Base-by-base conservation (phyloP, 441 rosid species). In the Cnidoscolus chayamansa region DNA sequence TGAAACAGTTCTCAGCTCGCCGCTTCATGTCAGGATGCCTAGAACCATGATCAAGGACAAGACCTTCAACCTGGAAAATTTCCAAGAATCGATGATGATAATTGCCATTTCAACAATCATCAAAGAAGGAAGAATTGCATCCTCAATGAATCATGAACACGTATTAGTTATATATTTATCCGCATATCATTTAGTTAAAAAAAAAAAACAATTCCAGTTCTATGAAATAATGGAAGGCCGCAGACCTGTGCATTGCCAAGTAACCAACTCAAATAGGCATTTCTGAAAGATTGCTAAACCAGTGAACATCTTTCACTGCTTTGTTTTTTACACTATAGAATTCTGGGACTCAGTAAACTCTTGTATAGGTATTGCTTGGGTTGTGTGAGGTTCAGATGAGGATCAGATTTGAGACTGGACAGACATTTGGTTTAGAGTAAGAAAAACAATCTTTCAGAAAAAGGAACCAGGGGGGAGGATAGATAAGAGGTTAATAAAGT, bases 21-120 rank as follows among this genome's bases (percentile, higher is more conserved):
- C 99, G 84, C 84, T 94, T 94, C 99, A 94, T 94, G 80, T 94
- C 99, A 67, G 99, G 99, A 86, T 94, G 99, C 73, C 99, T 90
- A 31, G 99, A 94, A 72, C 98, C 98, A 83, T 94, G 99, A 73
- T 94, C 99, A 69, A 94, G 93, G 49, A 94, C 99, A 75, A 94
- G 97, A 67, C 99, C 97, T 82, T 92, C 97, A 81, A 94, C 90
- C 99, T 94, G 69, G 32, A 72, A 70, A 65, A 67, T n/a, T 75
- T 57, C 2, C 51, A 51, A 63, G 25, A 9, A 40, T 17, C 10
- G 32, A n/a, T 30, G 12, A 32, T 63, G 20, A 12, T 3, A 10
- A 62, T 30, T 19, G n/a, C n/a, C 35, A 35, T 35, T 63, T 48
- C 10, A 35, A 35, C 10, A n/a, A 47, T 35, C 3, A 49, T 2